Evolutionary conservation across 768 basidiomycete genomes (phyloP), one percentile per base, ranked within the genome.

Genomic region (Lactifluus volemus): DNA sequence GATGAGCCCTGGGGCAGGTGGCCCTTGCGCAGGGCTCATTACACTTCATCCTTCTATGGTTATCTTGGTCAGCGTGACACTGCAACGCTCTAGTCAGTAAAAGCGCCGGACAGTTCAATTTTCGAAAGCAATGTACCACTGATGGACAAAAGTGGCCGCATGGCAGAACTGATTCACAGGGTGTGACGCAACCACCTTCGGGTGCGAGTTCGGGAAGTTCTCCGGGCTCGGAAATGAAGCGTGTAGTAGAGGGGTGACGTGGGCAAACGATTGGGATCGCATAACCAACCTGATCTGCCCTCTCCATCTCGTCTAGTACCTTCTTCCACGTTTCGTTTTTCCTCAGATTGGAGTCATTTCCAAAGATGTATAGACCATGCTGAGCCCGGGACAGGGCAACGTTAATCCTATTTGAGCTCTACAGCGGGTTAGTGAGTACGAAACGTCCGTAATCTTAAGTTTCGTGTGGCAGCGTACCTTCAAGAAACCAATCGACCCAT

Each of bases 351-450:
- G 76, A 68, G 0, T 84, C 81, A 58, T 88, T 88, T 19, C 89
- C 88, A 5, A 90, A 71, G 36, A 91, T 81, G 66, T 78, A 89
- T 3, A 91, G 73, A 5, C 88, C 89, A 63, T 90, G 81, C 50
- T 81, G 79, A 5, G 88, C 88, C 21, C 88, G 78, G 21, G 87
- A 88, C 5, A 90, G 70, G 0, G 88, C 86, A 49, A 90, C 88
- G 58, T 74, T 69, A 55, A 73, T 71, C 11, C 69, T 60, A 55
- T 70, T 69, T 11, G 55, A 38, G 19, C 68, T 78, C 76, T 62
- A 50, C 5, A 38, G 15, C 59, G 30, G 8, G 14, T 49, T 9
- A 32, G 78, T 81, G 58, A 38, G 12, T 7, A 17, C 44, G 5
- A 56, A 41, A 32, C 48, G 10, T 30, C 30, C 17, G 7, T 30